Conservation (phyloP, 306 rosid species). For the Quercus mongolica region DNA sequence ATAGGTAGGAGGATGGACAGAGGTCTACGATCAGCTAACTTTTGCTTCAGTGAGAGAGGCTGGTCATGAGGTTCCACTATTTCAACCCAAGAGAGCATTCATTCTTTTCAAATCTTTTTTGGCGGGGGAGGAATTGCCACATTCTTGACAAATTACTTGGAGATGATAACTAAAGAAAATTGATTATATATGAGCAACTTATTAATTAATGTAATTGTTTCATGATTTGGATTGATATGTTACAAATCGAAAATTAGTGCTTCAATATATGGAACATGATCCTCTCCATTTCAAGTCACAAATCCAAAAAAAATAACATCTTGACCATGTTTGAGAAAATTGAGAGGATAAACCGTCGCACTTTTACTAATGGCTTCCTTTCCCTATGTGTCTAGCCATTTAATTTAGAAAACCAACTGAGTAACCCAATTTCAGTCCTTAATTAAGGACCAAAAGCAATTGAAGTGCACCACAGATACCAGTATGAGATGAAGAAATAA, state of each 20-base stretch:
- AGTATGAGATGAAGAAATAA: constrained; percentile 4
- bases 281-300: too few species aligned
- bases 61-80: constrained; percentile 85
- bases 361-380: too few species aligned
- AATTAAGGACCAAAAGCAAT: not conserved
- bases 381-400: too few species aligned
- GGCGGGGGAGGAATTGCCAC: constrained; percentile 62
- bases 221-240: constrained; percentile 12
- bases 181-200: not conserved
- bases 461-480: constrained; percentile 29
- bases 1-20: constrained; percentile 95
- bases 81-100: constrained; percentile 66
- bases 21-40: constrained; percentile 67
- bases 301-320: too few species aligned
- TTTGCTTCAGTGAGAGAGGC: constrained; percentile 89
- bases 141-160: constrained; percentile 24
- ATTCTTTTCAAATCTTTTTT: constrained; percentile 68
- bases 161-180: not conserved
- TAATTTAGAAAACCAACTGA: too few species aligned
- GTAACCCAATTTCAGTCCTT: not conserved
- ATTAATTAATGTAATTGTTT: not conserved
- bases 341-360: too few species aligned
- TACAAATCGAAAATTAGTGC: constrained; percentile 19
- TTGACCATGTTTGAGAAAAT: too few species aligned
- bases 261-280: not conserved